Percentiles rank a stretch among this genome's conserved stretches.
phyloP scores from a whole-genome alignment of 179 eudicot species.

The Gypsophila paniculata region DNA sequence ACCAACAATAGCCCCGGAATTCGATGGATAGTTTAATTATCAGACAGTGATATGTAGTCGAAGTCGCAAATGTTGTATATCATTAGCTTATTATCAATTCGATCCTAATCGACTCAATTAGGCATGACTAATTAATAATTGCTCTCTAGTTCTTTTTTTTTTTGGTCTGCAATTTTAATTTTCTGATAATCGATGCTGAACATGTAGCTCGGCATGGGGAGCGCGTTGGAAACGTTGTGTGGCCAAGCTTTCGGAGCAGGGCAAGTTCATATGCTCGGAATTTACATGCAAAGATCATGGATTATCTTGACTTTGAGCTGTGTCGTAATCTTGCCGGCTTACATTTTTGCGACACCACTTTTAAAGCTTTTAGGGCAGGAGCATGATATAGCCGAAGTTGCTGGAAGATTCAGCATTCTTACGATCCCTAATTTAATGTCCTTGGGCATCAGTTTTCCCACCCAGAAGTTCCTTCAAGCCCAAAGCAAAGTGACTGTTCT shows the following conservation, averaged over 20 bases:
- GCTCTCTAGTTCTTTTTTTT: background rate
- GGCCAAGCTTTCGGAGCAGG: conserved; percentile 56
- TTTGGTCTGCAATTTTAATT: background rate
- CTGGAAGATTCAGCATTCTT: conserved; percentile 37
- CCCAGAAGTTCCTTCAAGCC: conserved; percentile 81
- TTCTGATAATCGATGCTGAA: background rate
- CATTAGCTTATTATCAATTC: background rate
- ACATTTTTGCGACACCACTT: conserved; percentile 32
- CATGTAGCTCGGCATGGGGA: conserved; percentile 46
- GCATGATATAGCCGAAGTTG: conserved; percentile 32
- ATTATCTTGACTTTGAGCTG: conserved; percentile 31
- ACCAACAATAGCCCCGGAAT: too few species aligned
- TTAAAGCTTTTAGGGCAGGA: conserved; percentile 41
- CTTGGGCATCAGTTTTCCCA: conserved; percentile 40
- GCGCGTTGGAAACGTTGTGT: conserved; percentile 73
- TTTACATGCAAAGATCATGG: conserved; percentile 53
- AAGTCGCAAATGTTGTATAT: background rate
- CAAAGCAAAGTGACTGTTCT: conserved; percentile 67
- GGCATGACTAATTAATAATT: background rate
- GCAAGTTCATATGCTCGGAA: conserved; percentile 44
- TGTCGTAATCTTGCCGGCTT: conserved; percentile 29
- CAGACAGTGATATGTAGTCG: background rate
- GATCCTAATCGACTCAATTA: background rate
- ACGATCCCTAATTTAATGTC: conserved; percentile 43
- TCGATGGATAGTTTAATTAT: too few species aligned